Conservation (phyloP, 148 eudicot genomes). For the Salicornia ramosissima region DNA sequence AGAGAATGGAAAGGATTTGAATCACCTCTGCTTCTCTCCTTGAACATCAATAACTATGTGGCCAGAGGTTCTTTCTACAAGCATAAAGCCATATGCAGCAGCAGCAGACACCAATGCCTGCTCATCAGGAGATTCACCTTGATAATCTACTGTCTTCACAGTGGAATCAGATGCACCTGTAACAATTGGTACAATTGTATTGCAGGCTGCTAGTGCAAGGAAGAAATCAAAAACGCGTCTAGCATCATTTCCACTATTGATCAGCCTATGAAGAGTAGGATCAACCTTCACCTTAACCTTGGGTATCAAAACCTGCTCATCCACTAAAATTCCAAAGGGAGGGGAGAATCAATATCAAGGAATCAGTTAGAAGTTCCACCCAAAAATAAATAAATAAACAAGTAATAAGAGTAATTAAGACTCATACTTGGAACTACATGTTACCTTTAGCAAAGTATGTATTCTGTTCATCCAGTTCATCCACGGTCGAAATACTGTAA, state of each 20-base stretch:
- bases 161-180: conserved; percentile 50
- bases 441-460: conserved; percentile 58
- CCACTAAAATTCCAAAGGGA: conserved; percentile 42
- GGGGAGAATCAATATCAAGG: conserved; percentile 6
- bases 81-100: conserved; percentile 92
- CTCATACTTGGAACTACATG: not conserved
- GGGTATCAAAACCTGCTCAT: conserved; percentile 63
- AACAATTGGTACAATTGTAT: conserved; percentile 91
- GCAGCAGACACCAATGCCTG: conserved; percentile 99
- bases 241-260: conserved; percentile 39
- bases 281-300: conserved; percentile 90
- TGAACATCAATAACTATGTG: conserved; percentile 88
- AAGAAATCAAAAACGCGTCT: conserved; percentile 59
- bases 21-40: conserved; percentile 82
- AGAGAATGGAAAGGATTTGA: not conserved
- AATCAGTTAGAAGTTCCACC: not conserved
- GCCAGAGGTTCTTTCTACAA: conserved; percentile 89
- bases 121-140: conserved; percentile 99
- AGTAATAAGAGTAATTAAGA: not conserved
- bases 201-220: conserved; percentile 95
- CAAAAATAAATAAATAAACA: not conserved
- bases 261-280: conserved; percentile 48
- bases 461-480: conserved; percentile 36
- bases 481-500: conserved; percentile 44
- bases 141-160: conserved; percentile 70